phyloP scores from a whole-genome alignment of 768 basidiomycete species.

The Amanita polypyramis region DNA sequence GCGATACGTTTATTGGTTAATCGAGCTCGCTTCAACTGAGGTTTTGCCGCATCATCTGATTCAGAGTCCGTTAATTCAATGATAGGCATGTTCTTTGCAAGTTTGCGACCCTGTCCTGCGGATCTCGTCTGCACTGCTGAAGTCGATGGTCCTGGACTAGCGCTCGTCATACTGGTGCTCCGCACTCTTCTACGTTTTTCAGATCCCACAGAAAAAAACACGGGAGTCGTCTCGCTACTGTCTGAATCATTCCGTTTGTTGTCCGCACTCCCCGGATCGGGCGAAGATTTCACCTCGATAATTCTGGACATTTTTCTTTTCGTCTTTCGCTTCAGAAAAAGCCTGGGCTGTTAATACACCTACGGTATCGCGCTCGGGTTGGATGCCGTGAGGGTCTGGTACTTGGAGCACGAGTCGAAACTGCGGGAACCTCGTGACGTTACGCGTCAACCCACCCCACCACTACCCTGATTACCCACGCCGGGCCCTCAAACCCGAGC shows the following conservation, averaged over 20 bases:
- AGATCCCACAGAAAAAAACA: background rate
- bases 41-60: background rate
- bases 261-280: background rate
- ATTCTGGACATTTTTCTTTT: background rate
- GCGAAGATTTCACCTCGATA: background rate
- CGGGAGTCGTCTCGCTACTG: background rate
- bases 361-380: background rate
- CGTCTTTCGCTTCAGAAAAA: background rate
- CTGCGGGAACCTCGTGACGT: background rate
- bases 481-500: too few relatives aligned
- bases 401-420: background rate
- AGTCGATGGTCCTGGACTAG: background rate
- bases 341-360: background rate
- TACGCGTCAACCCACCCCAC: too few relatives aligned
- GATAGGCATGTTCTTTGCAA: background rate
- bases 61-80: constrained; percentile 7
- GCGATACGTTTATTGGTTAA: background rate
- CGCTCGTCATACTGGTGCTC: background rate
- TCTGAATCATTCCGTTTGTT: background rate
- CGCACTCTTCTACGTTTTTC: background rate
- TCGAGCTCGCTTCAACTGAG: background rate
- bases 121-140: background rate
- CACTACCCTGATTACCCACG: too few relatives aligned
- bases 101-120: background rate
- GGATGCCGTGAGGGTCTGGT: background rate